Percentiles rank a stretch among this genome's conserved stretches.
These are phyloP conservation scores for Alternaria alternata DNA, from an alignment of 2,329 filamentous ascomycete species.

Conservation along the genomic window DNA sequence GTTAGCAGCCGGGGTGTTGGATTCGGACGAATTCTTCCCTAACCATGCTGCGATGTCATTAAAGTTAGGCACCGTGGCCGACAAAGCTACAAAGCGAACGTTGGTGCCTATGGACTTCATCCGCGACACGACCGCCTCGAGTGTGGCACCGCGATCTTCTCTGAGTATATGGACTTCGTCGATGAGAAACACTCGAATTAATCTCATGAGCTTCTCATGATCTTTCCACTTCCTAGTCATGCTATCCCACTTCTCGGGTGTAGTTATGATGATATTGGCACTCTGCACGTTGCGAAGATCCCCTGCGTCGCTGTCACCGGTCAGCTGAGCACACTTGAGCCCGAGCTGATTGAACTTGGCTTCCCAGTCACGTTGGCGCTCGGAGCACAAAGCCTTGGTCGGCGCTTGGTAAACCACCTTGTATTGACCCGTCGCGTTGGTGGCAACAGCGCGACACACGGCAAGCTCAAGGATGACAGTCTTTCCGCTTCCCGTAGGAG, in stretches of 20 bases:
- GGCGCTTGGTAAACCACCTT: slow-evolving; percentile 88
- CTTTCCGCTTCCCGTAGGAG: slow-evolving; percentile 86
- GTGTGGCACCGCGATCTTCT: slow-evolving; percentile 77
- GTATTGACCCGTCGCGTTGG: slow-evolving; percentile 66
- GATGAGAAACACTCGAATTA: slow-evolving; percentile 82
- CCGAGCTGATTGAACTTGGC: slow-evolving; percentile 74
- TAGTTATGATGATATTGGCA: slow-evolving; percentile 85
- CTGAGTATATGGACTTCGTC: slow-evolving; percentile 90
- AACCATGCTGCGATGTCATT: slow-evolving; percentile 83
- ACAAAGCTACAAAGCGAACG: slow-evolving; percentile 81
- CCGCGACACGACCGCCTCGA: slow-evolving; percentile 84
- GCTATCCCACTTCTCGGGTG: slow-evolving; percentile 91
- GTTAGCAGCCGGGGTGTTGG: slow-evolving; percentile 68
- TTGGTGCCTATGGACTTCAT: slow-evolving; percentile 83
- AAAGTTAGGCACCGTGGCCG: slow-evolving; percentile 84
- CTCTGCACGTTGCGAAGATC: slow-evolving; percentile 74
- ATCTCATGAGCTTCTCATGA: slow-evolving; percentile 74
- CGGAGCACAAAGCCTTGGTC: slow-evolving; percentile 82
- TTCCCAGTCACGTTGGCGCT: slow-evolving; percentile 79
- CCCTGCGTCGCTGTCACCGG: slow-evolving; percentile 76
- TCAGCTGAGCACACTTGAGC: slow-evolving; percentile 77
- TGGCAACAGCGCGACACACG: slow-evolving; percentile 74
- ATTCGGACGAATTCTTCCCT: slow-evolving; percentile 68
- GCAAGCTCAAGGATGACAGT: slow-evolving; percentile 83
- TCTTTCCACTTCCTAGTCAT: slow-evolving; percentile 89